phyloP scores from a whole-genome alignment of 2,329 filamentous ascomycete genomes.

The Hansfordia pulvinata region DNA sequence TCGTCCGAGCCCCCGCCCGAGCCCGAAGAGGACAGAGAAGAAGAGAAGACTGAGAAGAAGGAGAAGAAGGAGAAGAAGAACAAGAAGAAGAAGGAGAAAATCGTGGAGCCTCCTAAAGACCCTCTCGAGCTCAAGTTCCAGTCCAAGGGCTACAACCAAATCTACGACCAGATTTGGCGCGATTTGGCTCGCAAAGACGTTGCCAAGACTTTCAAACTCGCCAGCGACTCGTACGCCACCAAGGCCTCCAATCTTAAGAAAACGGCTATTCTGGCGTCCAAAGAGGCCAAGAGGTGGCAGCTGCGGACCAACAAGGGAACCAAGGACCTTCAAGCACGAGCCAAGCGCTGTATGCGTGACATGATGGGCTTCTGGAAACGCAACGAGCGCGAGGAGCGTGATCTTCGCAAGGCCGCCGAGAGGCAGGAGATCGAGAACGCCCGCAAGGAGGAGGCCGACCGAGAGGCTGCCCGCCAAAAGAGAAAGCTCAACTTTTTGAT shows the following conservation, averaged over 20 bases:
- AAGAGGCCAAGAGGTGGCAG: conserved; percentile 96
- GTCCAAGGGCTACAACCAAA: conserved; percentile 89
- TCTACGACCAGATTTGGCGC: conserved; percentile 95
- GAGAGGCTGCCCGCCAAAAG: conserved; percentile 94
- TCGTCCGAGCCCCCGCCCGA: too few relatives aligned
- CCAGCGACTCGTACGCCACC: conserved; percentile 70
- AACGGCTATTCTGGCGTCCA: conserved; percentile 90
- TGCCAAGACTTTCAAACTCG: conserved; percentile 81
- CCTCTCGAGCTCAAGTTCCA: conserved; percentile 53
- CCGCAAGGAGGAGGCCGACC: conserved; percentile 91
- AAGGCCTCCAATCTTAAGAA: conserved; percentile 96
- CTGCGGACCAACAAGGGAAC: conserved; percentile 95
- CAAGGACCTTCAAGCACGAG: conserved; percentile 91
- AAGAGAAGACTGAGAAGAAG: conserved; percentile 23
- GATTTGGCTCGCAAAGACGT: conserved; percentile 90
- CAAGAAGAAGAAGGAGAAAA: conserved; percentile 22
- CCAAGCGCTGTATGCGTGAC: conserved; percentile 96
- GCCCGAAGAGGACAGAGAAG: conserved; percentile 27
- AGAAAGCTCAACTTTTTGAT: conserved; percentile 99
- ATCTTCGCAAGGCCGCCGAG: conserved; percentile 86
- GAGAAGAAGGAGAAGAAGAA: conserved; percentile 27
- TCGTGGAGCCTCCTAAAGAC: conserved; percentile 21
- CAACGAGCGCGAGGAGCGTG: conserved; percentile 93
- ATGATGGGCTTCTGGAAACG: conserved; percentile 99
- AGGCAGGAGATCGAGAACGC: conserved; percentile 93